Evolutionary conservation across 805 yeast species (phyloP), one percentile per base, ranked within the genome.

Genomic region (Brettanomyces nanus): DNA sequence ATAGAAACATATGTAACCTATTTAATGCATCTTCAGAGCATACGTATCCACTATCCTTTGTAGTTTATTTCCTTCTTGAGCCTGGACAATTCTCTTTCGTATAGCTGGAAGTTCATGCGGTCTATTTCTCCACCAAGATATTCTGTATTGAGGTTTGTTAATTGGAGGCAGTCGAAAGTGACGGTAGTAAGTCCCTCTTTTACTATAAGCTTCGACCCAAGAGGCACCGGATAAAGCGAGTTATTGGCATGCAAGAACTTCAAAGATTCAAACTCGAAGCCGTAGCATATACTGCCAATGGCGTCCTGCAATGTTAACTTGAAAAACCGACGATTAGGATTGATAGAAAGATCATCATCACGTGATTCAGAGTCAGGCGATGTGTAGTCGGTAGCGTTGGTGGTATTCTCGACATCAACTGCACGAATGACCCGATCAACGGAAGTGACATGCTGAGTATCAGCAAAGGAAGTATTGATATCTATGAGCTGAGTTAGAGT

Each of bases 201-300:
- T 2, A 81, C 62, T 9, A 75, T 48, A n/a, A 80, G 33, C 40
- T 73, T 73, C 0, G 81, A 73, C 0, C 87, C 90, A 34, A 77
- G 49, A 31, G 68, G 68, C 2, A 66, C 69, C 18, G 69, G 69
- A 33, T 49, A 53, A 11, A 50, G 29, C 6, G 26, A 38, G 37
- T 41, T 35, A 39, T 44, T 38, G 4, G 42, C 23, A 37, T 59
- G 38, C 39, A 77, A 51, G 56, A 80, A 78, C 1, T 65, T 54
- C 28, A 81, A 47, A 28, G 71, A 69, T 36, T 71, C 75, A 14
- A 65, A 44, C 48, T 80, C 87, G 31, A 77, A 65, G 0, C 76
- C 92, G 51, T 66, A 79, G 39, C 71, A 64, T 14, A 69, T 52
- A 31, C 70, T 68, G 3, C 78, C 77, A 14, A 45, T 42, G 10